Conservation (phyloP, 1,284 basidiomycete genomes). For the Inonotus hispidus region DNA sequence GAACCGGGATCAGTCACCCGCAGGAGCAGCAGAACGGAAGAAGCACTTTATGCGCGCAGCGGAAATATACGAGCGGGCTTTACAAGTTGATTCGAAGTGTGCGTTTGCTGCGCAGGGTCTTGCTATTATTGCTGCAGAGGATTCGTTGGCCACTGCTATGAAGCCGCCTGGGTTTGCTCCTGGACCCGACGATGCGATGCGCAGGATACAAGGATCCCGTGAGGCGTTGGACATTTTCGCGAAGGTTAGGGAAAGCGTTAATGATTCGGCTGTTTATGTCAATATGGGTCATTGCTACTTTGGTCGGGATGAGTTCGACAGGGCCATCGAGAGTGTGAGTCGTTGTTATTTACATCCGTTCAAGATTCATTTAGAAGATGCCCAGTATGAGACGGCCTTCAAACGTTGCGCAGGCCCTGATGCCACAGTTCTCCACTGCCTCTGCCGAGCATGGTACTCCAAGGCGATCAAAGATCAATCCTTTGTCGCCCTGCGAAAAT, state of each 20-base stretch:
- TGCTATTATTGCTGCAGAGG: slow-evolving; percentile 88
- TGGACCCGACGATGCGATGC: slow-evolving; percentile 57
- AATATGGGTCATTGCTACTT: slow-evolving; percentile 97
- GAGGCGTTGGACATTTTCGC: slow-evolving; percentile 85
- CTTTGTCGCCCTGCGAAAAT: slow-evolving; percentile 72
- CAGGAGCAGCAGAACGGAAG: slow-evolving; percentile 65
- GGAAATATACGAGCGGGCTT: slow-evolving; percentile 87
- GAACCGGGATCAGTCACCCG: slow-evolving; percentile 50
- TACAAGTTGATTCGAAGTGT: slow-evolving; percentile 76
- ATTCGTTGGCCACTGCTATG: slow-evolving; percentile 54
- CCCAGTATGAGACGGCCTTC: slow-evolving; percentile 84
- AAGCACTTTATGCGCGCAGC: slow-evolving; percentile 76
- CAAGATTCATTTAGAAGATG: background rate
- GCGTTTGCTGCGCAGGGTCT: slow-evolving; percentile 90
- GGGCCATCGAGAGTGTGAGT: slow-evolving; percentile 90
- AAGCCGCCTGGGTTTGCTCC: slow-evolving; percentile 37
- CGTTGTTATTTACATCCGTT: background rate
- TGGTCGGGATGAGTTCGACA: slow-evolving; percentile 84
- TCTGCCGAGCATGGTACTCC: slow-evolving; percentile 87
- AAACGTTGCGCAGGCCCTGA: slow-evolving; percentile 56
- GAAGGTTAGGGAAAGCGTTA: slow-evolving; percentile 81
- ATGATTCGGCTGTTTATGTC: slow-evolving; percentile 83
- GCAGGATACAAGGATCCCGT: slow-evolving; percentile 62
- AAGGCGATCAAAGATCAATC: slow-evolving; percentile 87
- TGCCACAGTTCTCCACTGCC: slow-evolving; percentile 70